These are phyloP conservation scores for Crithidia mellificae DNA, from an alignment of 208 protist genomes.

Conservation along the genomic window DNA sequence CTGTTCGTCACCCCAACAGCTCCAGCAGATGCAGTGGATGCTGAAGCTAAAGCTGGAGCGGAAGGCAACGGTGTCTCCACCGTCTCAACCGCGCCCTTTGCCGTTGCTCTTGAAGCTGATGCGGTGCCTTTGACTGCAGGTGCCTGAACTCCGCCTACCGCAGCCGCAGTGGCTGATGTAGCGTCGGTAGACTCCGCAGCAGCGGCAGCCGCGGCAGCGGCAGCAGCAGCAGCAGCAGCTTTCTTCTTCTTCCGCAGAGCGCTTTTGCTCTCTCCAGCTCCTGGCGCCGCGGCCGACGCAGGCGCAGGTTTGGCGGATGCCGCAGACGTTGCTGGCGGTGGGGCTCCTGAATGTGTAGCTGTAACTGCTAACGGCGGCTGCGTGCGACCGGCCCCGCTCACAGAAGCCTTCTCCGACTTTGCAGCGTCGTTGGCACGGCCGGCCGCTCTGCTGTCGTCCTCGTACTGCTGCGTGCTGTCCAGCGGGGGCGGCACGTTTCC, in stretches of 20 bases:
- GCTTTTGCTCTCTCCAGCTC: slow-evolving; percentile 9
- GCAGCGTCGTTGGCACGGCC: not conserved
- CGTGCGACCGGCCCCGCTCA: not conserved
- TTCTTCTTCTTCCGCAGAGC: slow-evolving; percentile 23
- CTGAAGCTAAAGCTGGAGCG: no score
- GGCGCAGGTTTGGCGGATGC: not conserved
- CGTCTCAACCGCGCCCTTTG: no score
- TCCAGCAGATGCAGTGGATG: no score
- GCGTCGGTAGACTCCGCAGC: not conserved
- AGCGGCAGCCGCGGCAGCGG: slow-evolving; percentile 7
- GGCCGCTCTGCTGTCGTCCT: not conserved
- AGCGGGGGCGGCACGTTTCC: not conserved
- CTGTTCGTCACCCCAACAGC: no score
- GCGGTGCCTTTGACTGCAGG: no score
- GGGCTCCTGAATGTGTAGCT: no score
- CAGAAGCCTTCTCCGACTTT: not conserved
- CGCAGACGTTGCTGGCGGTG: not conserved
- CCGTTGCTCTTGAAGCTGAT: no score
- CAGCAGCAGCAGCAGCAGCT: slow-evolving; percentile 11
- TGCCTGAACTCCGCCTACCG: no score
- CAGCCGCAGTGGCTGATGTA: no score
- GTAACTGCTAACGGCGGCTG: not conserved
- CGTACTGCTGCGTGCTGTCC: not conserved
- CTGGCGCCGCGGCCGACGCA: not conserved
- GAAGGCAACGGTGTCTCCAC: no score